Percentiles rank a stretch among this genome's conserved stretches.
These are phyloP conservation scores for Styphnolobium japonicum DNA, from an alignment of 306 rosid genomes.

Conservation along the genomic window DNA sequence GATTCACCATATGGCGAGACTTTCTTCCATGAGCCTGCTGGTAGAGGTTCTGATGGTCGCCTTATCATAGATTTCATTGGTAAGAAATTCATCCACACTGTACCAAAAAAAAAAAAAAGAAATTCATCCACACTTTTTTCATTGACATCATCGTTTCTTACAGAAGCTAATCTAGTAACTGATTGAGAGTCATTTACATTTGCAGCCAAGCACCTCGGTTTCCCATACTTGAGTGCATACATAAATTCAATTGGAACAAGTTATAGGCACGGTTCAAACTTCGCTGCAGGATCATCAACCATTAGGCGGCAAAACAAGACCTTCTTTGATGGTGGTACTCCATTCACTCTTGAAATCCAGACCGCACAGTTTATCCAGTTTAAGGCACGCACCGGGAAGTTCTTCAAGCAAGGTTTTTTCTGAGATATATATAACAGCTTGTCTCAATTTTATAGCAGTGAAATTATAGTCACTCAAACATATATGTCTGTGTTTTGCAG, in stretches of 20 bases:
- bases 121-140: too few relatives aligned
- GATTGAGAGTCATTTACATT: neutral
- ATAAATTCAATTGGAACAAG: constrained; percentile 71
- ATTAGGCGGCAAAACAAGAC: constrained; percentile 56
- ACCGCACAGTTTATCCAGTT: constrained; percentile 51
- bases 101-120: too few relatives aligned
- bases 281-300: constrained; percentile 76
- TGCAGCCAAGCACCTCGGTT: constrained; percentile 56
- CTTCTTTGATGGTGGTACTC: constrained; percentile 52
- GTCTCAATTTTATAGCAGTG: neutral
- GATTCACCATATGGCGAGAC: constrained; percentile 58
- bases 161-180: neutral
- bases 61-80: constrained; percentile 71
- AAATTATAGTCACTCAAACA: neutral
- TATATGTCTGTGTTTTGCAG: constrained; percentile 20
- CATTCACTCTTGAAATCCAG: constrained; percentile 72
- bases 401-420: constrained; percentile 41
- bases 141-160: neutral
- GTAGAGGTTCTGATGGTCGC: constrained; percentile 71
- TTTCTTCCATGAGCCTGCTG: constrained; percentile 55
- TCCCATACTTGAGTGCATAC: constrained; percentile 60
- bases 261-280: constrained; percentile 73
- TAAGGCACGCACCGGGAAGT: constrained; percentile 53
- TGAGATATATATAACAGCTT: neutral
- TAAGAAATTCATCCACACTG: constrained; percentile 1